Base-by-base conservation (phyloP, 805 yeast genomes). In the Saccharomycopsis microspora region DNA sequence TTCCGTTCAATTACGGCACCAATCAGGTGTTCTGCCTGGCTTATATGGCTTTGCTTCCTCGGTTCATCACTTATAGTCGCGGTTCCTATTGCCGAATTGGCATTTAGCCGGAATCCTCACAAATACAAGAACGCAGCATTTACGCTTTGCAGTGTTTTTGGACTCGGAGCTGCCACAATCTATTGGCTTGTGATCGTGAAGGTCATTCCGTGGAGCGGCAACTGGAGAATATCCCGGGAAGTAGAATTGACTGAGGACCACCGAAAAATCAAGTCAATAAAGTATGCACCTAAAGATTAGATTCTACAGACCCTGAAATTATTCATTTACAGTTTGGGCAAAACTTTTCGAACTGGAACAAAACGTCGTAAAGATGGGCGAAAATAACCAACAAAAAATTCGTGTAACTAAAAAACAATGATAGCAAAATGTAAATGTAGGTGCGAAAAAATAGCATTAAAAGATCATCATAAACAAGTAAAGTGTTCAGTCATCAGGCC, bases 1-100 rank as follows among this genome's bases (percentile, higher is more conserved):
- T 60, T 67, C 43, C 75, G 77, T 0, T 68, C 66, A 1, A 55
- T 68, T n/a, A 57, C 50, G 29, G 71, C 78, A 0, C 71, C 75
- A 2, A 68, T 74, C 27, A 61, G 69, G 44, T 66, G 77, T 10
- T 29, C 39, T 4, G 36, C 48, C 11, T 9, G n/a, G 6, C 27
- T 41, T 10, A 40, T 50, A 3, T n/a, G 9, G 9, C 28, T 43
- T 5, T 47, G 51, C 40, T 32, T 50, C 4, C 5, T 48, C n/a
- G 41, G 46, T 4, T 48, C 52, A 3, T 31, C 46, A 4, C 7
- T 34, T 6, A 48, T 50, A 8, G 49, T 50, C 5, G 11, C 45
- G 5, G 34, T 35, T 8, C 54, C 54, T 5, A 5, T 48, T 10
- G n/a, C 42, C 8, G 48, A 48, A 7, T 5, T 41, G 5, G 29